phyloP scores from a whole-genome alignment of 306 rosid genomes.

The Dalbergia oliveri region DNA sequence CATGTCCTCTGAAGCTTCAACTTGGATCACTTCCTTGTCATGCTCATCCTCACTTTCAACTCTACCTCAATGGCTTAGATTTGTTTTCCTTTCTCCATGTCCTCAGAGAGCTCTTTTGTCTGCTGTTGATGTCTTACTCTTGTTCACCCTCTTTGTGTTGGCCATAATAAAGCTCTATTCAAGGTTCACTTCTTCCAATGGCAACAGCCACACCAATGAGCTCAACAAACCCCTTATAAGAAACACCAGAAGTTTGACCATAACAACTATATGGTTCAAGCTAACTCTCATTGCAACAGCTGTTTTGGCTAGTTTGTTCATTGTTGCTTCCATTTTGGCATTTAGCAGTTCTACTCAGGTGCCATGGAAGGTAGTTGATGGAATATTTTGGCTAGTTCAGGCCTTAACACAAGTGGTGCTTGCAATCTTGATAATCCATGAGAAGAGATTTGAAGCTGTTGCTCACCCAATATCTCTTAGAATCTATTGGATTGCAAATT shows the following conservation, averaged over 20 bases:
- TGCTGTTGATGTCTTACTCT: conserved; percentile 57
- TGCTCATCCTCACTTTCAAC: conserved; percentile 58
- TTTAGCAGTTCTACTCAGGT: conserved; percentile 47
- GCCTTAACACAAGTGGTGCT: conserved; percentile 69
- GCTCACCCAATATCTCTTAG: conserved; percentile 78
- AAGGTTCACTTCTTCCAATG: conserved; percentile 55
- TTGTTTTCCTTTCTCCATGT: conserved; percentile 83
- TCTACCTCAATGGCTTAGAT: conserved; percentile 68
- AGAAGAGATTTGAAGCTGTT: conserved; percentile 63
- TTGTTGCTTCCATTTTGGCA: conserved; percentile 54
- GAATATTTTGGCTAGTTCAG: conserved; percentile 77
- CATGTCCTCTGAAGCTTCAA: conserved; percentile 57
- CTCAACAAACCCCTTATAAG: conserved; percentile 65
- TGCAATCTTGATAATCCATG: conserved; percentile 67
- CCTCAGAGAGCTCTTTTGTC: conserved; percentile 83
- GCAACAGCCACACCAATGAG: conserved; percentile 38
- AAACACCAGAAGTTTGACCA: conserved; percentile 28
- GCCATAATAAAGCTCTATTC: conserved; percentile 65
- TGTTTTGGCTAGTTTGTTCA: conserved; percentile 58
- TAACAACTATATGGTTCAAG: conserved; percentile 69
- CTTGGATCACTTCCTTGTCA: conserved; percentile 67
- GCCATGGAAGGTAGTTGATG: conserved; percentile 68
- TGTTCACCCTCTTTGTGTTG: conserved; percentile 60
- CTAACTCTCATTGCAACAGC: conserved; percentile 58
- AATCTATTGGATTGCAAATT: conserved; percentile 71